These are phyloP conservation scores for Albugo candida DNA, from an alignment of 352 stramenopile species.

Conservation along the genomic window DNA sequence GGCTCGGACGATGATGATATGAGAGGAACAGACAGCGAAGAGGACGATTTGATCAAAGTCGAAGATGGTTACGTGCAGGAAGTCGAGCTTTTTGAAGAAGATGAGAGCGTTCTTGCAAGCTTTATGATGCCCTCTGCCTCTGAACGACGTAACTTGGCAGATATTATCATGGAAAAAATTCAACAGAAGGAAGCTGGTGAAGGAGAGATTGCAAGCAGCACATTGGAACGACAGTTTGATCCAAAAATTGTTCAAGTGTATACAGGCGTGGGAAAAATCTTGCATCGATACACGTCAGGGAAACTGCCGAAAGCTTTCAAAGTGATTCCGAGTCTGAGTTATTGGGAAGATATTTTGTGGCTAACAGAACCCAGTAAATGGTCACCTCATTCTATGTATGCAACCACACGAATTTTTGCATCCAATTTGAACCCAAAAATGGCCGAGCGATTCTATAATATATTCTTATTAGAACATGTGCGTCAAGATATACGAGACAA, in stretches of 20 bases:
- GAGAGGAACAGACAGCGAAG: constrained; percentile 26
- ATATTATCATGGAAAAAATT: constrained; percentile 99
- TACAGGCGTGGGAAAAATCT: constrained; percentile 93
- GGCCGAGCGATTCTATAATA: constrained; percentile 97
- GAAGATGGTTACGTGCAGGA: constrained; percentile 85
- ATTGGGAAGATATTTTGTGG: constrained; percentile 98
- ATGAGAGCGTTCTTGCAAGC: constrained; percentile 71
- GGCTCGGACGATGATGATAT: constrained; percentile 75
- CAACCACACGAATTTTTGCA: constrained; percentile 94
- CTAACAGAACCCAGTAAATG: constrained; percentile 94
- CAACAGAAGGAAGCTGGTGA: constrained; percentile 86
- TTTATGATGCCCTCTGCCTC: constrained; percentile 60
- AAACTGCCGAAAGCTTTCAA: constrained; percentile 99
- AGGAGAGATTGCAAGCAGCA: constrained; percentile 38
- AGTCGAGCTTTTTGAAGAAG: constrained; percentile 72
- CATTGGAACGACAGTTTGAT: constrained; percentile 39
- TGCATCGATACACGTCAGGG: constrained; percentile 92
- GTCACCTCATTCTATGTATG: constrained; percentile 96
- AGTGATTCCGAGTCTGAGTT: constrained; percentile 95
- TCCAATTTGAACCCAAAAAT: constrained; percentile 99
- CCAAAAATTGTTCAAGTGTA: constrained; percentile 98
- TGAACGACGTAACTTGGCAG: constrained; percentile 86
- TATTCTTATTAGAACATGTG: constrained; percentile 94
- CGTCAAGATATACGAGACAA: constrained; percentile 93
- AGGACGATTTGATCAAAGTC: constrained; percentile 79